A percentile compares a stretch with the other conserved stretches of the same genome.
Evolutionary conservation across 768 basidiomycete genomes (phyloP).

Genomic region (Cantharellus anzutake): DNA sequence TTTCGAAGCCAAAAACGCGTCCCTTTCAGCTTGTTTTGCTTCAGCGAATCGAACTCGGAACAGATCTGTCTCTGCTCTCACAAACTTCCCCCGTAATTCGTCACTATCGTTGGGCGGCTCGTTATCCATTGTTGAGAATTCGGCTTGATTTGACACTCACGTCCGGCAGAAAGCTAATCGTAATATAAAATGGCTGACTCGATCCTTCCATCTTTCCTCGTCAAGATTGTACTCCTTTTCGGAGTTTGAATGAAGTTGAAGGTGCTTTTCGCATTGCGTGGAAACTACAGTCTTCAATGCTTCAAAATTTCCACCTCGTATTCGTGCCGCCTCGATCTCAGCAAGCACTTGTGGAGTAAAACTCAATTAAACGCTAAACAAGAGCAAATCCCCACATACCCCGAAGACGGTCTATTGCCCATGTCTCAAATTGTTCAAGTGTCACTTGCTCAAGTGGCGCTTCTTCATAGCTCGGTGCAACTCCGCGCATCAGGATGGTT

Average conservation of each 20-base stretch:
- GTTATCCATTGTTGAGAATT: not conserved
- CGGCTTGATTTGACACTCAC: slow-evolving; percentile 30
- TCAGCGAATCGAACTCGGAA: slow-evolving; percentile 68
- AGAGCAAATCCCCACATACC: slow-evolving; percentile 9
- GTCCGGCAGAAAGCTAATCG: slow-evolving; percentile 90
- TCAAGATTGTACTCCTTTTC: slow-evolving; percentile 30
- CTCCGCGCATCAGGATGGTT: slow-evolving; percentile 3
- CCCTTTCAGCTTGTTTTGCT: slow-evolving; percentile 36
- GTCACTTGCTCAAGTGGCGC: slow-evolving; percentile 81
- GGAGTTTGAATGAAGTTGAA: slow-evolving; percentile 46
- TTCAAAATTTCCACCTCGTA: slow-evolving; percentile 63
- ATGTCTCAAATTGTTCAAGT: slow-evolving; percentile 86
- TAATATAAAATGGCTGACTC: slow-evolving; percentile 84
- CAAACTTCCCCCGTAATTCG: slow-evolving; percentile 70
- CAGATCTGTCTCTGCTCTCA: slow-evolving; percentile 72
- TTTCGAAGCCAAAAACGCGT: slow-evolving; percentile 36
- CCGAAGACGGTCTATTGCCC: slow-evolving; percentile 71
- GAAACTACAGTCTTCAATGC: slow-evolving; percentile 49
- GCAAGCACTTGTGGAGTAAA: slow-evolving; percentile 34
- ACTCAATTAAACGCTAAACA: too few relatives aligned
- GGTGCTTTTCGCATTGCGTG: slow-evolving; percentile 50
- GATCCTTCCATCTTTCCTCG: slow-evolving; percentile 58
- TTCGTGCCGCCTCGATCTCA: slow-evolving; percentile 79
- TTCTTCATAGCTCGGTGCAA: slow-evolving; percentile 55
- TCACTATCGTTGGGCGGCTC: slow-evolving; percentile 32